Percentiles rank a stretch among this genome's conserved stretches.
These are phyloP conservation scores for Fusarium sulawesiense DNA, from an alignment of 2,329 filamentous ascomycete species.

Conservation along the genomic window DNA sequence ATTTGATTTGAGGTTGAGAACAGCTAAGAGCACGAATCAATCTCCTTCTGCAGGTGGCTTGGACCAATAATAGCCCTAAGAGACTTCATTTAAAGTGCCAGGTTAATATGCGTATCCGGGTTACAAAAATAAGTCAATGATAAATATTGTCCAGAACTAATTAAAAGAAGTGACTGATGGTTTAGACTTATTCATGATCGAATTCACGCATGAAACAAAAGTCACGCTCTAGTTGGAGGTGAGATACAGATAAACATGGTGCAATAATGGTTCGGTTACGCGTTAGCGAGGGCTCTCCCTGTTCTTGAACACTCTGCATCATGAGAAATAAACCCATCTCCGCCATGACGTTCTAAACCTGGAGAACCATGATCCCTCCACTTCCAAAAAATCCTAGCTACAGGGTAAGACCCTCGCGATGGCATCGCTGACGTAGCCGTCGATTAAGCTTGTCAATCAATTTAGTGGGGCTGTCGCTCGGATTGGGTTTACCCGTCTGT, in stretches of 20 bases:
- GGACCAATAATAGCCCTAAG: slow-evolving; percentile 14
- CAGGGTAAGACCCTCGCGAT: slow-evolving; percentile 35
- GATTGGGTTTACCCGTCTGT: slow-evolving; percentile 36
- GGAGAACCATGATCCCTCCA: neutral
- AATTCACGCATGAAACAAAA: neutral
- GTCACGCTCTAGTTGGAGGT: neutral
- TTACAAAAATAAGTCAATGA: neutral
- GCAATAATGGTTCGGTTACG: neutral
- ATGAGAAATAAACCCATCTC: neutral
- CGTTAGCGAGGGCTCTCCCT: neutral
- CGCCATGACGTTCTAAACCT: neutral
- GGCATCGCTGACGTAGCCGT: slow-evolving; percentile 35
- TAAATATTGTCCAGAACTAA: neutral
- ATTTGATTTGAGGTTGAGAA: slow-evolving; percentile 22
- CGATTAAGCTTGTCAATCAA: neutral
- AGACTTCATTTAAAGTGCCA: neutral
- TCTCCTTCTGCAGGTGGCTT: slow-evolving; percentile 26
- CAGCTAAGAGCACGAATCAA: slow-evolving; percentile 22
- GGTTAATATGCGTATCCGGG: neutral
- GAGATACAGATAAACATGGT: neutral
- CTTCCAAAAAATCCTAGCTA: neutral
- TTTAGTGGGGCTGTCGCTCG: slow-evolving; percentile 19
- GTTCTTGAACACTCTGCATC: neutral
- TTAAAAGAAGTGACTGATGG: neutral
- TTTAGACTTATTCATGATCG: neutral